Base-by-base conservation (phyloP, 352 stramenopile species). In the Phytophthora crassamura region DNA sequence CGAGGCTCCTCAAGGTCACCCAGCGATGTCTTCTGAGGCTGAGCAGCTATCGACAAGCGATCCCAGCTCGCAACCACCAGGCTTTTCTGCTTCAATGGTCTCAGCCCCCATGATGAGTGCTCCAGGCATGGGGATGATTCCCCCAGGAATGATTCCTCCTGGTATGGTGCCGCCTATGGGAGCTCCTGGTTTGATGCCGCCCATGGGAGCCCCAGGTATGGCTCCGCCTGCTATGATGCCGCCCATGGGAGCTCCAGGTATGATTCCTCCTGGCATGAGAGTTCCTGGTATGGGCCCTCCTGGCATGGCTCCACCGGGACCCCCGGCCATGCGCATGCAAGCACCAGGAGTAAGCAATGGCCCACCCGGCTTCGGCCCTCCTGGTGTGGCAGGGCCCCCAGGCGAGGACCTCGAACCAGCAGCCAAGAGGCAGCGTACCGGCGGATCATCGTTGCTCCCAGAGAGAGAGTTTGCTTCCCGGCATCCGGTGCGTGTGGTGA, bases 391-490 rank as follows among this genome's bases (percentile, higher is more conserved):
- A 56, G 56, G 64, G 64, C 61, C 64, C 52, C 61, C 69, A 52
- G 59, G 38, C 20, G 45, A 82, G 77, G 49, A 80, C 60, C 28
- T 62, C 9, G 82, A 94, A 46, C 89, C 84, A 54, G 70, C 70
- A 47, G 45, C 84, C 3, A 95, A 95, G 60, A 77, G 87, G 36
- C 85, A 94, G 46, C 82, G 86, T 33, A 89, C 78, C 14, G 82
- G 92, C 48, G 78, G 59, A 0, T 60, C 70, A 2, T 84, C 75
- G 1, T 63, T 96, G 43, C 45, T 96, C n/a, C 79, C 89, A 0
- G 89, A 95, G 51, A 77, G 84, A 15, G 89, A 95, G 51, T 96
- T 95, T 64, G 85, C 84, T 22, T 70, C 72, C 7, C 57, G 83
- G 46, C 84, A 93, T 78, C 86, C 86, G 58, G 87, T 94, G 80